Base-by-base conservation (phyloP, 148 eudicot species). In the Pouteria glomerata region DNA sequence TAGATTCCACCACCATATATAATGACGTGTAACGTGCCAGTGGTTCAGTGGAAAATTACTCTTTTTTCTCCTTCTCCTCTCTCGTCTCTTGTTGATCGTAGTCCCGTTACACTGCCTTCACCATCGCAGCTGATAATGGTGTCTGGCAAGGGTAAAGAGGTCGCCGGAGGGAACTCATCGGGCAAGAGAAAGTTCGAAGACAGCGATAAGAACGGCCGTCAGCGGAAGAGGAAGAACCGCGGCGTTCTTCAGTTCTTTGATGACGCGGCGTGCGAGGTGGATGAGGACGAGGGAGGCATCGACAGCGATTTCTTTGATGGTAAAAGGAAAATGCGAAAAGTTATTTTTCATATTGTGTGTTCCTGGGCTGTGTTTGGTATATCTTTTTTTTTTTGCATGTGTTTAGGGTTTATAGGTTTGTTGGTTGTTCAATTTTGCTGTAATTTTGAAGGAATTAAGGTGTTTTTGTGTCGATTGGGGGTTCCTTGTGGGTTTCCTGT, bases 181-280 rank as follows among this genome's bases (percentile, higher is more conserved):
- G 79, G 70, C 1, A 86, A 83, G 69, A 69, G 82, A 42, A 82
- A 72, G 73, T 70, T 66, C 42, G 50, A 39, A 10, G 81, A 80
- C 76, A 56, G 72, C 30, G 85, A 74, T 34, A 82, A 84, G 59
- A 59, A 74, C 55, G 85, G 80, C 50, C 41, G 57, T 29, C 74
- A 66, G 4, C 37, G 56, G 37, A 87, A 79, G 74, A 77, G 78
- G 66, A 85, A 71, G 53, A 85, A 84, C 77, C 86, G 81, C 37
- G 82, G 69, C 21, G 82, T 88, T 42, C 83, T 88, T 8, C 85
- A 83, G 73, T 90, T 88, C 74, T 84, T 90, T 68, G 96, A 90
- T 2, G 90, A 86, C 44, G 69, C 82, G 14, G 92, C 92, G 19
- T 81, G 63, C 45, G 86, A 84, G 52, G 42, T 68, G 55, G 88